Base-by-base conservation (phyloP, 305 asterid genomes). In the Fraxinus dipetala region DNA sequence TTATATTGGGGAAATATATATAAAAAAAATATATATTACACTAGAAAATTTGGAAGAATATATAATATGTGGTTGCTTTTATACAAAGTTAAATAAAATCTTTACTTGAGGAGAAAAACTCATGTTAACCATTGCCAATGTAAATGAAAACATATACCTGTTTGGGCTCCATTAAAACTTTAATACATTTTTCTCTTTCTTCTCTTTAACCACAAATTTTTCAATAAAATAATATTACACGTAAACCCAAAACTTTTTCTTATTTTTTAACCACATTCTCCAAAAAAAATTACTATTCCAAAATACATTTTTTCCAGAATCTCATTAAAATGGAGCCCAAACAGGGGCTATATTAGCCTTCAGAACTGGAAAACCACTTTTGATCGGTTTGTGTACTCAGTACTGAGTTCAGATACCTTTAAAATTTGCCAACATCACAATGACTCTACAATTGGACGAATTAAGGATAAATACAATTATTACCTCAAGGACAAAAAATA, bases 91-190 rank as follows among this genome's bases (percentile, higher is more conserved):
- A 14, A 13, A 69, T 13, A 67, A 31, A 69, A 69, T 69, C 40
- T 31, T 69, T n/a, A 69, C 75, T 30, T 14, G 4, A 69, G 75
- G 75, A 69, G 75, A 69, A 67, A 26, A 67, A 69, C 75, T 69
- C 75, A 14, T 6, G 20, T 31, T 69, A 69, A 69, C 75, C 40
- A 31, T 22, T 30, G 43, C 10, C n/a, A 24, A 65, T 10, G 34
- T 24, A 65, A 65, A 24, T 28, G 18, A 10, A 63, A 70, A 70
- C 14, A 70, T 31, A 40, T 40, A 40, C 0, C 16, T 40, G 51
- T 40, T 40, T 40, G 51, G 51, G 51, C 51, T 10, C 51, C 51
- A 40, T 40, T 40, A 40, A 40, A 40, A 40, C 51, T 10, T 40
- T 40, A 40, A 40, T 40, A 40, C 3, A 40, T 40, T 40, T 40